Evolutionary conservation across 2,329 filamentous ascomycete species (phyloP).

Genomic region (Chaetomium sp.): DNA sequence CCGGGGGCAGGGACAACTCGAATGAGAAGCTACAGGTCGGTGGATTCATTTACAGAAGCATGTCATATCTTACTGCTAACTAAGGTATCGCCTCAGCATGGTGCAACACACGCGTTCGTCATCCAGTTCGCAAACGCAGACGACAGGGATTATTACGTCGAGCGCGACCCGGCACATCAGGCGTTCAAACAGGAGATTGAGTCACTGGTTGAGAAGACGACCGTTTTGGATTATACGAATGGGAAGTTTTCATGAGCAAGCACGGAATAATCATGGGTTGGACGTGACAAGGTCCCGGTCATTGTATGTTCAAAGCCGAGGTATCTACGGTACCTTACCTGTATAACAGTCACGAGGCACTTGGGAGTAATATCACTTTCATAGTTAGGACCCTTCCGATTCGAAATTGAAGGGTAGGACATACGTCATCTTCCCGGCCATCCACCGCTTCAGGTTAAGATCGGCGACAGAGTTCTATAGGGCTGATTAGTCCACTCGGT

Average conservation of each 20-base stretch:
- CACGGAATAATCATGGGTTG: no score
- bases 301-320: no score
- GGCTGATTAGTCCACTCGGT: no score
- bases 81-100: slow-evolving; percentile 40
- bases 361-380: no score
- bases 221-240: slow-evolving; percentile 44
- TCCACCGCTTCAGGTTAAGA: no score
- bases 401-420: no score
- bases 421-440: no score
- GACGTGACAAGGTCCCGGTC: no score
- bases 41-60: neutral
- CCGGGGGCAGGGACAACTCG: slow-evolving; percentile 64
- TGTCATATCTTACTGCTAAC: neutral
- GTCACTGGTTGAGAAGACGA: slow-evolving; percentile 42
- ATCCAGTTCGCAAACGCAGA: slow-evolving; percentile 44
- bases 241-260: slow-evolving; percentile 17
- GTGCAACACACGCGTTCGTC: slow-evolving; percentile 48
- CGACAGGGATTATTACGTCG: slow-evolving; percentile 48
- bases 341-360: no score
- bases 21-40: slow-evolving; percentile 62
- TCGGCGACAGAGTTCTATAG: no score
- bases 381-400: no score
- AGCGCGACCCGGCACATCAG: slow-evolving; percentile 44
- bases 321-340: no score
- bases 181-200: slow-evolving; percentile 42